phyloP scores from a whole-genome alignment of 768 basidiomycete genomes.

The Trametes maxima region DNA sequence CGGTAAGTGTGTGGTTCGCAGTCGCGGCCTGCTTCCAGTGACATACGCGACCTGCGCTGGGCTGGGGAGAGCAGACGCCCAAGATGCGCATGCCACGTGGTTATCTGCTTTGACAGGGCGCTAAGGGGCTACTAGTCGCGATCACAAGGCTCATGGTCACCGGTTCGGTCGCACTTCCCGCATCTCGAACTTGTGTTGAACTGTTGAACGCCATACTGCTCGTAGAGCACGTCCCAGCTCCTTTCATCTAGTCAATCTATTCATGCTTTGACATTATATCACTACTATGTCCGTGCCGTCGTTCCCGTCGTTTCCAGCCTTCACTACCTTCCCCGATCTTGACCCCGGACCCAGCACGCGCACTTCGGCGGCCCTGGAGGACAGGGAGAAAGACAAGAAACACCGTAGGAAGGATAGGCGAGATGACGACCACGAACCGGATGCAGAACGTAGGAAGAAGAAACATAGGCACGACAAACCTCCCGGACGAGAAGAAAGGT shows the following conservation, averaged over 20 bases:
- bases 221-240: background rate
- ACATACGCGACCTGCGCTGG: background rate
- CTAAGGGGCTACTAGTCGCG: background rate
- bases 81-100: slow-evolving; percentile 12
- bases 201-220: background rate
- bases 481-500: slow-evolving; percentile 23
- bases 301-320: slow-evolving; percentile 74
- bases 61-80: slow-evolving; percentile 1
- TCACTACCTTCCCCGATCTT: slow-evolving; percentile 70
- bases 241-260: background rate
- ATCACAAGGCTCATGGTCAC: background rate
- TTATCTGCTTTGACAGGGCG: background rate
- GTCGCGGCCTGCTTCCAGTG: background rate
- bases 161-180: background rate
- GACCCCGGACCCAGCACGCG: slow-evolving; percentile 44
- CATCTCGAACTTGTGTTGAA: background rate
- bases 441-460: slow-evolving; percentile 14
- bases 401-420: slow-evolving; percentile 11
- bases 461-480: slow-evolving; percentile 33
- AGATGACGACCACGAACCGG: background rate
- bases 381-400: slow-evolving; percentile 18
- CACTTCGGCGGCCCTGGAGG: slow-evolving; percentile 23
- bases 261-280: slow-evolving; percentile 47
- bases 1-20: background rate
- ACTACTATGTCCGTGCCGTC: slow-evolving; percentile 67